These are phyloP conservation scores for Talaromyces sp. DNA, from an alignment of 2,329 filamentous ascomycete species.

Conservation along the genomic window DNA sequence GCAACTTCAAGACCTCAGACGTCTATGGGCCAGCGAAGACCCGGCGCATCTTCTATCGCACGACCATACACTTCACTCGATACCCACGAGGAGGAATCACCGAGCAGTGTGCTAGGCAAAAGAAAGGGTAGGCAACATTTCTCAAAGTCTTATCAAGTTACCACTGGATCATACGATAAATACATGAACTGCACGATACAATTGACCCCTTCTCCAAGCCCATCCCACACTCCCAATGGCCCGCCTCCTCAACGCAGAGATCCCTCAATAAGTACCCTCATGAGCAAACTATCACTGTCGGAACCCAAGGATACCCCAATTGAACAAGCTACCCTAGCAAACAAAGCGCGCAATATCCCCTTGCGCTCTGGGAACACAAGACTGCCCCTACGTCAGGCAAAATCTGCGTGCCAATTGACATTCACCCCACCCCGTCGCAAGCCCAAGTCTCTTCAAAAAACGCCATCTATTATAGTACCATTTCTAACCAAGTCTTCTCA, in stretches of 20 bases:
- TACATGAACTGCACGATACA: slow-evolving; percentile 25
- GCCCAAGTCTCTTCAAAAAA: slow-evolving; percentile 29
- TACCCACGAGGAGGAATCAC: slow-evolving; percentile 38
- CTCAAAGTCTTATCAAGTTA: slow-evolving; percentile 16
- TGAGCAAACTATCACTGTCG: slow-evolving; percentile 30
- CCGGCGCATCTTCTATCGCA: slow-evolving; percentile 42
- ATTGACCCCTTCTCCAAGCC: slow-evolving; percentile 26
- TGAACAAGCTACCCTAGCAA: background rate
- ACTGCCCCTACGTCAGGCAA: slow-evolving; percentile 35
- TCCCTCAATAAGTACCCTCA: slow-evolving; percentile 36
- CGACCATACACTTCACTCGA: slow-evolving; percentile 45
- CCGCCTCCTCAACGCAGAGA: slow-evolving; percentile 29
- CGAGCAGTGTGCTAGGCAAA: slow-evolving; percentile 41
- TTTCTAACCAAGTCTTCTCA: slow-evolving; percentile 75
- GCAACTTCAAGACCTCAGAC: slow-evolving; percentile 52
- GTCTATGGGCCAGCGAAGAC: slow-evolving; percentile 51
- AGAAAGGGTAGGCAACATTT: slow-evolving; percentile 51
- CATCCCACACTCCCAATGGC: slow-evolving; percentile 20
- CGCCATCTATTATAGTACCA: slow-evolving; percentile 39
- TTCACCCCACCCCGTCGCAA: slow-evolving; percentile 36
- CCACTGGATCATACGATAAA: slow-evolving; percentile 26
- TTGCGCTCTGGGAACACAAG: slow-evolving; percentile 22
- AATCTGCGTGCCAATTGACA: slow-evolving; percentile 33
- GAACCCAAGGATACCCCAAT: slow-evolving; percentile 11
- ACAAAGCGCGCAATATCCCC: slow-evolving; percentile 19